Evolutionary conservation across 2,329 filamentous ascomycete species (phyloP).

Genomic region (Cercospora sp.): DNA sequence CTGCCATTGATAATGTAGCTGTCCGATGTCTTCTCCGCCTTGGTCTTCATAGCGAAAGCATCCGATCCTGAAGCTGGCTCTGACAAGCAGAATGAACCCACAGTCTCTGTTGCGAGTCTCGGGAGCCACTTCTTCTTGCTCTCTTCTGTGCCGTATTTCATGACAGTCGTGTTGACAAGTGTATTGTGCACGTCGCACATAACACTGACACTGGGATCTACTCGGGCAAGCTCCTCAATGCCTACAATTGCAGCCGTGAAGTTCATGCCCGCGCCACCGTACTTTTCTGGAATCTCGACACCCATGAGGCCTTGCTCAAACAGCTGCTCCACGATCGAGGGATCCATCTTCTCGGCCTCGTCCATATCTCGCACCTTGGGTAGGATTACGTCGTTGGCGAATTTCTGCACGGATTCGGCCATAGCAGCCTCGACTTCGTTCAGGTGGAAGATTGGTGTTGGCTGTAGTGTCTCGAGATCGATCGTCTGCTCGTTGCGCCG

Average conservation of each 20-base stretch:
- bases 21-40: constrained; percentile 76
- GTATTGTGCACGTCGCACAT: constrained; percentile 98
- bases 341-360: constrained; percentile 92
- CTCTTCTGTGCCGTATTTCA: constrained; percentile 77
- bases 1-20: constrained; percentile 85
- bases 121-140: constrained; percentile 86
- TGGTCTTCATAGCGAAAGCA: constrained; percentile 91
- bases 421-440: constrained; percentile 88
- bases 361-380: constrained; percentile 97
- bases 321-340: constrained; percentile 79
- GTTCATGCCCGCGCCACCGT: constrained; percentile 96
- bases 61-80: constrained; percentile 77
- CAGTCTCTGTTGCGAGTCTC: constrained; percentile 82
- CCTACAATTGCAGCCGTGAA: constrained; percentile 95
- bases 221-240: constrained; percentile 92
- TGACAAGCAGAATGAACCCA: constrained; percentile 52
- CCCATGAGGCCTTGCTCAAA: constrained; percentile 99
- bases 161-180: constrained; percentile 86
- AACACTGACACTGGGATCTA: constrained; percentile 93
- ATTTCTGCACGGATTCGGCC: constrained; percentile 86
- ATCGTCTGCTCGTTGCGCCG: constrained; percentile 40
- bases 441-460: constrained; percentile 89
- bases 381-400: constrained; percentile 82
- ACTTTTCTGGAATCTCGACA: constrained; percentile 96
- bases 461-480: constrained; percentile 74